phyloP scores from a whole-genome alignment of 805 yeast species.

The Kazachstania africana region DNA sequence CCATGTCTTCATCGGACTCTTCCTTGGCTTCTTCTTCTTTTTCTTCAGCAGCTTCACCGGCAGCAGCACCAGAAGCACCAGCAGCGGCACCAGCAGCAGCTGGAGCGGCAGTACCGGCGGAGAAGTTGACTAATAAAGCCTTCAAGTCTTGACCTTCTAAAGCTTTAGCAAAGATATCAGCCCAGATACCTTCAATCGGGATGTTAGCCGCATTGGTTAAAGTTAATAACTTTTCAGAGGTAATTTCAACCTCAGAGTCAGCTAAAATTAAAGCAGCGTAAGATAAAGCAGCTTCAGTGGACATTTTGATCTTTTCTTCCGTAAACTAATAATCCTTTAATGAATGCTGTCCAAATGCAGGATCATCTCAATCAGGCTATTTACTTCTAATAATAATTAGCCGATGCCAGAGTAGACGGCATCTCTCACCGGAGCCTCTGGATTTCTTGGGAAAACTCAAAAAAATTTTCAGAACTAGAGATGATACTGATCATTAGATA shows the following conservation, averaged over 20 bases:
- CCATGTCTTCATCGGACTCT: slow-evolving; percentile 78
- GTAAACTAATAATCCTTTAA: not conserved
- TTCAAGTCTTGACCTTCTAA: slow-evolving; percentile 66
- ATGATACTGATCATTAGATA: too few species aligned
- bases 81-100: slow-evolving; percentile 32
- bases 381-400: too few species aligned
- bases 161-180: slow-evolving; percentile 73
- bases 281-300: slow-evolving; percentile 82
- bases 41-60: slow-evolving; percentile 38
- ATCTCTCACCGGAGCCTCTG: too few species aligned
- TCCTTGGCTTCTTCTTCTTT: slow-evolving; percentile 45
- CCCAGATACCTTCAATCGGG: slow-evolving; percentile 63
- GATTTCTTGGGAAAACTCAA: too few species aligned
- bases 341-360: not conserved
- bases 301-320: slow-evolving; percentile 19
- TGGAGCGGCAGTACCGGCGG: slow-evolving; percentile 36
- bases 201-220: slow-evolving; percentile 62
- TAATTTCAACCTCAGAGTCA: slow-evolving; percentile 91
- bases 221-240: slow-evolving; percentile 67
- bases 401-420: too few species aligned
- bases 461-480: too few species aligned
- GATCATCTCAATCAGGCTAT: too few species aligned
- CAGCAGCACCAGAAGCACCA: slow-evolving; percentile 31
- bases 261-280: slow-evolving; percentile 98
- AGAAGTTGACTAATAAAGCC: slow-evolving; percentile 50